Conservation (phyloP, 2,329 filamentous ascomycete species). For the Sclerotinia glacialis region DNA sequence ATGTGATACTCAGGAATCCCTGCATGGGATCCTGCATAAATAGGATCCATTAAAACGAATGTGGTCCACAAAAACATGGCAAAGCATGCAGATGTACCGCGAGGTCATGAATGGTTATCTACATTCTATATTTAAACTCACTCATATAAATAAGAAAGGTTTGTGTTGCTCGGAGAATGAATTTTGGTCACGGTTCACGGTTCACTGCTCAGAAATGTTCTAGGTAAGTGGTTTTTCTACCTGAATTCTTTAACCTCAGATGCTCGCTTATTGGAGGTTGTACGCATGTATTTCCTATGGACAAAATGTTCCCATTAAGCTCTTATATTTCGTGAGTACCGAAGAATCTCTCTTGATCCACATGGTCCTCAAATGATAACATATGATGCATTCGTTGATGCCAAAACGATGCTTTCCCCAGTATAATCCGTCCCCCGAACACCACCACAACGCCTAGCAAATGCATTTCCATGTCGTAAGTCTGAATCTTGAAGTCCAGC, state of each 20-base stretch:
- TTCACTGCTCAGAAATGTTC: neutral
- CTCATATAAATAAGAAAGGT: neutral
- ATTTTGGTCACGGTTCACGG: neutral
- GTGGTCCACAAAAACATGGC: constrained; percentile 15
- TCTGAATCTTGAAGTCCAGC: neutral
- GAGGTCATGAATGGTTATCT: neutral
- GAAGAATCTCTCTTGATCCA: neutral
- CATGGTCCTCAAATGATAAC: constrained; percentile 2
- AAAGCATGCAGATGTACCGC: constrained; percentile 1
- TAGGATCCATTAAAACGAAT: neutral
- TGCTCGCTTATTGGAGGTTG: neutral
- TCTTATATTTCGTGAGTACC: neutral
- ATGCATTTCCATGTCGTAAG: constrained; percentile 16
- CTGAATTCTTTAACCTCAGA: neutral
- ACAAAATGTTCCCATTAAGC: neutral
- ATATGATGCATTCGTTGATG: constrained; percentile 4
- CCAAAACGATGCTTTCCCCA: constrained; percentile 10
- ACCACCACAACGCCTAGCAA: constrained; percentile 15
- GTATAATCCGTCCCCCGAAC: neutral
- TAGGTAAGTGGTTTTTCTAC: neutral
- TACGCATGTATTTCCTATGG: neutral
- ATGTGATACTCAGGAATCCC: constrained; percentile 2
- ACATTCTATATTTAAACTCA: neutral
- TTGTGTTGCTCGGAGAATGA: neutral
- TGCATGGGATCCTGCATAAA: constrained; percentile 17